A percentile compares a stretch with the other conserved stretches of the same genome.
Evolutionary conservation across 2,329 filamentous ascomycete species (phyloP).

Genomic region (Penicillium fuscoglaucum): DNA sequence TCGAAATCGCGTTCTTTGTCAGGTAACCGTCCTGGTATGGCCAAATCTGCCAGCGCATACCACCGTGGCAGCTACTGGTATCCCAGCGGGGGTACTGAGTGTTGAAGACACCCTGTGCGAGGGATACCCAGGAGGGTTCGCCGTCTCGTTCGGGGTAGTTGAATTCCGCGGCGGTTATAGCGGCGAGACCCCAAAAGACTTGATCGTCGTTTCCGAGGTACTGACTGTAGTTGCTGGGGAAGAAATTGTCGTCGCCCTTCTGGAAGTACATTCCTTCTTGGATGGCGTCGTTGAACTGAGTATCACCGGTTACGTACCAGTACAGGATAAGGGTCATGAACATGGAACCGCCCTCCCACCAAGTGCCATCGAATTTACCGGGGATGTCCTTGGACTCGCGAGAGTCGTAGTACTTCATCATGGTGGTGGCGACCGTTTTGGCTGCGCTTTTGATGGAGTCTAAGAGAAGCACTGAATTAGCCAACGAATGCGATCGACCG

Average conservation of each 20-base stretch:
- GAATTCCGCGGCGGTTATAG: conserved; percentile 75
- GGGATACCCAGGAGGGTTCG: conserved; percentile 71
- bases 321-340: conserved; percentile 73
- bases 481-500: background rate
- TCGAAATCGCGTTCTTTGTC: conserved; percentile 61
- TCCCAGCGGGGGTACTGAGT: conserved; percentile 74
- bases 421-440: conserved; percentile 39
- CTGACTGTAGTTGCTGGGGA: conserved; percentile 60
- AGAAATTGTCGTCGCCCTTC: conserved; percentile 73
- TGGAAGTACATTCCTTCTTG: conserved; percentile 71
- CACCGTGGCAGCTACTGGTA: conserved; percentile 64
- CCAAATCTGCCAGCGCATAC: conserved; percentile 84
- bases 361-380: conserved; percentile 42
- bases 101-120: conserved; percentile 79
- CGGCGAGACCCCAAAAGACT: conserved; percentile 83
- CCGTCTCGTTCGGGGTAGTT: conserved; percentile 69
- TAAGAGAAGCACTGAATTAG: conserved; percentile 14
- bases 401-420: conserved; percentile 42
- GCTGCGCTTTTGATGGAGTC: conserved; percentile 39
- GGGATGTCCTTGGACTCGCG: conserved; percentile 42
- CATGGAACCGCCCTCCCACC: conserved; percentile 74
- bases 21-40: conserved; percentile 68
- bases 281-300: conserved; percentile 67
- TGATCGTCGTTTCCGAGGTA: conserved; percentile 58
- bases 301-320: conserved; percentile 78